Evolutionary conservation across 129 eudicot species (phyloP), one percentile per base, ranked within the genome.

Genomic region (Flaveria trinervia): DNA sequence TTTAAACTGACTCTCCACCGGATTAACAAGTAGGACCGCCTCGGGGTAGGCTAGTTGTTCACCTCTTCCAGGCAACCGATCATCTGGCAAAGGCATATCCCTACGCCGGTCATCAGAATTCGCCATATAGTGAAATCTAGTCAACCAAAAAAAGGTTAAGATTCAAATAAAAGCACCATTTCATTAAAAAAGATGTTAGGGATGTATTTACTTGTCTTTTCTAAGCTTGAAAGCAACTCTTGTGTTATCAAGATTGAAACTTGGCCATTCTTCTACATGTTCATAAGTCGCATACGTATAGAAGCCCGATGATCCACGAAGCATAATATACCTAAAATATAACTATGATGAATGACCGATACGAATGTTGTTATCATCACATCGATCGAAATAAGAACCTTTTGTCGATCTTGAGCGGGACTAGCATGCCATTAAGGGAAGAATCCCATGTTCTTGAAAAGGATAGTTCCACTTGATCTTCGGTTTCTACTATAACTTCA

Each of bases 251-350:
- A 89, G 90, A 71, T 77, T 87, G 75, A 89, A 85, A 64, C 88
- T 84, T 39, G 92, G 96, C 92, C 89, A 87, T 55, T 79, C 86
- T 61, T 76, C 83, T 71, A 83, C 22, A 72, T 85, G 92, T 61
- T 89, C 86, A 11, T 87, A 89, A 12, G 87, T 85, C 7, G 86
- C 89, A 76, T 89, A 89, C 0, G 96, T 82, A 65, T 89, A 89
- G 67, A 89, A 89, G 2, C 96, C 96, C 0, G 96, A 85, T 46
- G 85, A 87, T 48, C 89, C 92, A 15, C 85, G 92, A 75, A 89
- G 89, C 86, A 89, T 26, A 36, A 89, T 71, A 75, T 84, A 89
- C 92, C 96, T 89, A 66, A 2, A n/a, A 36, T 13, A 62, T 44
- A 28, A 76, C 62, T 7, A 16, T 71, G 26, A 48, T 65, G 13